Evolutionary conservation across 1,284 basidiomycete species (phyloP).

Genomic region (Omphalotus olearius): DNA sequence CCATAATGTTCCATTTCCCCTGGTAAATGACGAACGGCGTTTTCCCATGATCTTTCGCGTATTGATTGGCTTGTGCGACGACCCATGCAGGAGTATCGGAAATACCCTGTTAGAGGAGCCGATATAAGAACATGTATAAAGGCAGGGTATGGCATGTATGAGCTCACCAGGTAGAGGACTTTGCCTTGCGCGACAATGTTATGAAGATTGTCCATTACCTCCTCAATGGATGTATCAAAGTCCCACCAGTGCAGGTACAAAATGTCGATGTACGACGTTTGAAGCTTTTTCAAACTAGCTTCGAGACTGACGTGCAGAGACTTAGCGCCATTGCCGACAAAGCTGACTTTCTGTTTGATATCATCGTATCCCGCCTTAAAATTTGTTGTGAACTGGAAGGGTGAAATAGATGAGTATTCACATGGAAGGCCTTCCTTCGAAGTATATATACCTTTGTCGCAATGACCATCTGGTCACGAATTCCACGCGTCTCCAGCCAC

Average conservation of each 20-base stretch:
- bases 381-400: conserved; percentile 25
- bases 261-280: background rate
- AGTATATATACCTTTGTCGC: conserved; percentile 33
- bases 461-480: conserved; percentile 38
- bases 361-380: conserved; percentile 19
- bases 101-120: conserved; percentile 20
- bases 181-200: conserved; percentile 34
- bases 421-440: background rate
- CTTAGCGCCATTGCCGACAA: conserved; percentile 30
- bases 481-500: conserved; percentile 29
- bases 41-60: conserved; percentile 35
- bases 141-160: conserved; percentile 17
- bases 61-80: conserved; percentile 33
- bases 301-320: conserved; percentile 27
- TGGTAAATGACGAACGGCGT: conserved; percentile 52
- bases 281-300: conserved; percentile 35
- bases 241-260: conserved; percentile 25
- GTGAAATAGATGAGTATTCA: background rate
- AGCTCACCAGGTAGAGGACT: conserved; percentile 37
- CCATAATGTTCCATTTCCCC: conserved; percentile 47
- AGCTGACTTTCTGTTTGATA: conserved; percentile 24
- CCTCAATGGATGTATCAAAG: conserved; percentile 35
- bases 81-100: conserved; percentile 40
- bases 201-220: conserved; percentile 41
- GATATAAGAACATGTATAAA: too few relatives aligned